These are phyloP conservation scores for Furcasterigmium furcatum DNA, from an alignment of 2,329 filamentous ascomycete species.

Conservation along the genomic window DNA sequence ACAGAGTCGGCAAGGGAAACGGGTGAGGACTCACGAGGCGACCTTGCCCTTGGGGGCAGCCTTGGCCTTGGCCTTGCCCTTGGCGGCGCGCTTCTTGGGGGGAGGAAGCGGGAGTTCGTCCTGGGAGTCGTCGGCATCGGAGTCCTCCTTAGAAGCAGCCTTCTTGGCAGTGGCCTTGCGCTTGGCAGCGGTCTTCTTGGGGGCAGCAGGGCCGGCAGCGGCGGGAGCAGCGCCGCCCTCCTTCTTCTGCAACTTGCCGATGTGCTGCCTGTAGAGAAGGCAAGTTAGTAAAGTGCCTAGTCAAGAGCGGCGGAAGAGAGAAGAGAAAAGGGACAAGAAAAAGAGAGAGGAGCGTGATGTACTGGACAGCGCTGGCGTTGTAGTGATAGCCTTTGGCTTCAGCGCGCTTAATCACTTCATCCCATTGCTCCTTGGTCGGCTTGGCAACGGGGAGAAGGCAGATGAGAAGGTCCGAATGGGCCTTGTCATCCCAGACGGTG, in stretches of 20 bases:
- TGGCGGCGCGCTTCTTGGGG: slow-evolving; percentile 1
- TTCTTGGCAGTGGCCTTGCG: slow-evolving; percentile 16
- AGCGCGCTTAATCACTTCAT: slow-evolving; percentile 25
- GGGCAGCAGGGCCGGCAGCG: slow-evolving; percentile 14
- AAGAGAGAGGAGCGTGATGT: slow-evolving; percentile 12
- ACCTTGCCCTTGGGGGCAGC: not conserved
- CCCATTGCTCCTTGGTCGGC: slow-evolving; percentile 28
- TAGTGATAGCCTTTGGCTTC: slow-evolving; percentile 31
- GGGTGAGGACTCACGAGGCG: not conserved
- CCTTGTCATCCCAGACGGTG: slow-evolving; percentile 26
- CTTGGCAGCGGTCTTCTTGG: slow-evolving; percentile 13
- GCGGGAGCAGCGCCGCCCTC: slow-evolving; percentile 21
- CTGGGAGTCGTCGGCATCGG: not conserved
- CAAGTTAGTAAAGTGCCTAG: slow-evolving; percentile 8
- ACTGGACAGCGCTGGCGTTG: slow-evolving; percentile 36
- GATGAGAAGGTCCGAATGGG: slow-evolving; percentile 35
- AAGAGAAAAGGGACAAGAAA: not conserved
- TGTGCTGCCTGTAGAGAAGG: slow-evolving; percentile 33
- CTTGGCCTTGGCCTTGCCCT: slow-evolving; percentile 24
- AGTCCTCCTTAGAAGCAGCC: slow-evolving; percentile 3
- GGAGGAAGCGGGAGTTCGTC: not conserved
- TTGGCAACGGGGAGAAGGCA: slow-evolving; percentile 30
- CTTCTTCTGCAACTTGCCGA: slow-evolving; percentile 38
- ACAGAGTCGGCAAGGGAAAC: too few relatives aligned
- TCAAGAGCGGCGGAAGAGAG: not conserved